phyloP scores from a whole-genome alignment of 1,284 basidiomycete genomes.

The Ganoderma boninense region DNA sequence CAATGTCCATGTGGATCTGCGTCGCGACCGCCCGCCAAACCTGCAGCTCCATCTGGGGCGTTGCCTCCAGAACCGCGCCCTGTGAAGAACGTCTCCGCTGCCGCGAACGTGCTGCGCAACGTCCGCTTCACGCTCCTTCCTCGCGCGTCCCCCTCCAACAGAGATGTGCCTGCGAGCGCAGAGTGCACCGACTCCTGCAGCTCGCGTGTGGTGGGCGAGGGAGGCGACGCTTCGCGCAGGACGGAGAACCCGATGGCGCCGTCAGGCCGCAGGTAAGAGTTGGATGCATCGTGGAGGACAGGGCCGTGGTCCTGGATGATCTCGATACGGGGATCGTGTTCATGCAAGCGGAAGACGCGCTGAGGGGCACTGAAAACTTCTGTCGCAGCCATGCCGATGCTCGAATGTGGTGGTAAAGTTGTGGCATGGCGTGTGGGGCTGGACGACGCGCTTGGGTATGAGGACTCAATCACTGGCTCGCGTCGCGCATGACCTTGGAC shows the following conservation, averaged over 20 bases:
- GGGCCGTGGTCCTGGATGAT: constrained; percentile 22
- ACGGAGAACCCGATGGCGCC: constrained; percentile 32
- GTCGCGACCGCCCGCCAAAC: constrained; percentile 34
- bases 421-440: constrained; percentile 28
- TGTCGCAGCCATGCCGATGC: constrained; percentile 28
- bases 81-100: constrained; percentile 72
- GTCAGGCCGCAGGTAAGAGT: constrained; percentile 34
- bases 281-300: constrained; percentile 34
- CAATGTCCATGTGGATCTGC: constrained; percentile 39
- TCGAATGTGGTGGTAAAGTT: constrained; percentile 16
- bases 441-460: constrained; percentile 28
- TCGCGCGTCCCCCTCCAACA: constrained; percentile 47
- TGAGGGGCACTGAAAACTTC: constrained; percentile 25
- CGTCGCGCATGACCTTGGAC: constrained; percentile 30
- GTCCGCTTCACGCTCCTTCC: constrained; percentile 71
- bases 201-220: constrained; percentile 45
- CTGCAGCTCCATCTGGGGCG: constrained; percentile 35
- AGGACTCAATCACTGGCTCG: constrained; percentile 27
- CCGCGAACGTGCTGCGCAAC: constrained; percentile 68
- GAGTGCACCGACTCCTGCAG: constrained; percentile 54
- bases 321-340: constrained; percentile 25
- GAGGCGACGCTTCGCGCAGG: constrained; percentile 37
- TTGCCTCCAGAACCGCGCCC: constrained; percentile 40
- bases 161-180: constrained; percentile 44
- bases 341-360: constrained; percentile 25